phyloP scores from a whole-genome alignment of 768 basidiomycete genomes.

The Collybia sp. region DNA sequence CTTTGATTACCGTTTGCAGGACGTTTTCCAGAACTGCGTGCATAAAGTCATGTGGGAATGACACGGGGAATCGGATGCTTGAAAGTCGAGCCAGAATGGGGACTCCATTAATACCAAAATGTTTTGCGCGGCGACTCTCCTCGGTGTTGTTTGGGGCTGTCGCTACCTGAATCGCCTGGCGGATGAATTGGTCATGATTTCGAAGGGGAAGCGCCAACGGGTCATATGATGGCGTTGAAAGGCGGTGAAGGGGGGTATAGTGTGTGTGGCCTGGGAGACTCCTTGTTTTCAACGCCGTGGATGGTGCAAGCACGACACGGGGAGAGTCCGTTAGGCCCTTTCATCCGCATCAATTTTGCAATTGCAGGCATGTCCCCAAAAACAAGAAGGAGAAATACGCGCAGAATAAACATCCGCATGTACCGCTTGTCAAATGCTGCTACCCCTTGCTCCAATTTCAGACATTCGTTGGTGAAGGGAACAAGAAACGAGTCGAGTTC shows the following conservation, averaged over 20 bases:
- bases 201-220: conserved; percentile 12
- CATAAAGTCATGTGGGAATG: conserved; percentile 44
- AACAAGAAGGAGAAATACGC: conserved; percentile 13
- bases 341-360: conserved; percentile 23
- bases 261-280: conserved; percentile 7
- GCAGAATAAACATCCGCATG: conserved; percentile 9
- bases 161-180: conserved; percentile 12
- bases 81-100: conserved; percentile 24
- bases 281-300: conserved; percentile 12
- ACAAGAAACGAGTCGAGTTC: conserved; percentile 32
- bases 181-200: conserved; percentile 7
- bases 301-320: conserved; percentile 31
- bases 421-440: conserved; percentile 20
- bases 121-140: conserved; percentile 11
- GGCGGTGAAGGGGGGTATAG: conserved; percentile 15
- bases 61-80: conserved; percentile 28
- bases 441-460: conserved; percentile 25
- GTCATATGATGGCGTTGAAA: conserved; percentile 12
- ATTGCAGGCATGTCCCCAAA: conserved; percentile 20
- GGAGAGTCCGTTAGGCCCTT: conserved; percentile 28
- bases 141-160: conserved; percentile 9
- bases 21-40: conserved; percentile 38
- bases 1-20: conserved; percentile 26
- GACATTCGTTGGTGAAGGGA: conserved; percentile 28
- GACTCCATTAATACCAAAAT: conserved; percentile 29